Base-by-base conservation (phyloP, 2,329 filamentous ascomycete genomes). In the Scytalidium sp. region DNA sequence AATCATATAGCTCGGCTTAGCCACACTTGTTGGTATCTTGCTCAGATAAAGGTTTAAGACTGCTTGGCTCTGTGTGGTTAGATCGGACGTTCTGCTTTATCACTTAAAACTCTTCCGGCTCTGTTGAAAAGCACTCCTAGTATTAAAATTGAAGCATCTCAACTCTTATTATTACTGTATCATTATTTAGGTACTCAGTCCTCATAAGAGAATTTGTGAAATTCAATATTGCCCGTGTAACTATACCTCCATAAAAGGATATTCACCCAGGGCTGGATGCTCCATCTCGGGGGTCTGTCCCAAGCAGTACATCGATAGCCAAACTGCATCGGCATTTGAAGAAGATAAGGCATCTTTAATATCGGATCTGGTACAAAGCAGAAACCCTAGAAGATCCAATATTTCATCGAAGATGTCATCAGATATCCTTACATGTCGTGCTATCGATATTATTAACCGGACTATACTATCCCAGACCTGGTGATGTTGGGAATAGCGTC, bases 241-340 rank as follows among this genome's bases (percentile, higher is more conserved):
- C 19, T 50, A 39, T 19, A 55, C 50, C 11, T 42, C 40, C 13
- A 65, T 60, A 60, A 74, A 73, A 9, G 49, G 50, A 45, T 63
- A 60, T 0, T 74, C 75, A 4, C 76, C 69, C 57, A 78, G 59
- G 19, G 64, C 57, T 8, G 76, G 76, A 10, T 62, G 65, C 39
- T 66, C 62, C 49, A 64, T 56, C 53, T 58, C 60, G 47, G 70
- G 59, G 29, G 73, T 60, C 51, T 41, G 47, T 22, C 45, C 45
- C 22, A 44, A 29, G 19, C 46, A 45, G 49, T 79, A 78, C 60
- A 80, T 67, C 39, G 74, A 72, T 56, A 93, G 67, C 90, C 90
- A 95, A 3, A 94, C 85, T 1, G 87, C 85, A 71, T 94, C 89
- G 1, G 77, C 72, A 64, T 93, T 91, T 47, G 86, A 70, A 3